Conservation (phyloP, 2,329 filamentous ascomycete species). For the Calonectria pseudoturangicola region DNA sequence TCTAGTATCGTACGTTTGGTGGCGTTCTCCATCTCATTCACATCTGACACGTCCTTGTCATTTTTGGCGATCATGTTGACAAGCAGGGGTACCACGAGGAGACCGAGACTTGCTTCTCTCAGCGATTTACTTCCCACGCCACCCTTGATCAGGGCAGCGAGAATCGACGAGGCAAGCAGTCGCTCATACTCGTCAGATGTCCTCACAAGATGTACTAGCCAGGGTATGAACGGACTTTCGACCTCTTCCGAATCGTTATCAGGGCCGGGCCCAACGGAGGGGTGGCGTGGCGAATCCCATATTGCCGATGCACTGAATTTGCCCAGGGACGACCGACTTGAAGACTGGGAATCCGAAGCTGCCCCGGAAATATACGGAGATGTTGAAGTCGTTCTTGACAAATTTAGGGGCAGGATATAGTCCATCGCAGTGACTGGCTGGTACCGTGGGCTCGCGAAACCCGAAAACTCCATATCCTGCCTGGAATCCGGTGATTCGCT, state of each 20-base stretch:
- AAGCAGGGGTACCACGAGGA: constrained; percentile 82
- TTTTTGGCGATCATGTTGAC: constrained; percentile 74
- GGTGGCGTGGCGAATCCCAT: constrained; percentile 59
- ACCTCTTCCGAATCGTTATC: constrained; percentile 71
- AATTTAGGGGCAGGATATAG: constrained; percentile 73
- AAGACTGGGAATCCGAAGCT: constrained; percentile 54
- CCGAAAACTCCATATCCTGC: constrained; percentile 72
- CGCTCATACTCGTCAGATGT: constrained; percentile 74
- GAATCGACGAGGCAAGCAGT: constrained; percentile 80
- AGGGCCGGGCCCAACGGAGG: constrained; percentile 50
- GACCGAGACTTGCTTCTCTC: constrained; percentile 78
- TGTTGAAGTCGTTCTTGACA: constrained; percentile 55
- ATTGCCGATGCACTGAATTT: constrained; percentile 55
- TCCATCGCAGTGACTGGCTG: constrained; percentile 70
- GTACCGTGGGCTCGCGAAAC: constrained; percentile 67
- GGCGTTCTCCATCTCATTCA: constrained; percentile 61
- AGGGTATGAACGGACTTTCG: constrained; percentile 83
- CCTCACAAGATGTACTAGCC: constrained; percentile 80
- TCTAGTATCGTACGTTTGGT: constrained; percentile 72
- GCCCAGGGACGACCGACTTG: constrained; percentile 54
- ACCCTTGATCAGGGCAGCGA: constrained; percentile 81
- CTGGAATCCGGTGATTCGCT: constrained; percentile 70
- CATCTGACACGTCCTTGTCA: constrained; percentile 67
- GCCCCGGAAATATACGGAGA: constrained; percentile 43
- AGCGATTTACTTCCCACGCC: constrained; percentile 76